phyloP scores from a whole-genome alignment of 2,329 filamentous ascomycete species.

The Sclerotiophoma versabilis region DNA sequence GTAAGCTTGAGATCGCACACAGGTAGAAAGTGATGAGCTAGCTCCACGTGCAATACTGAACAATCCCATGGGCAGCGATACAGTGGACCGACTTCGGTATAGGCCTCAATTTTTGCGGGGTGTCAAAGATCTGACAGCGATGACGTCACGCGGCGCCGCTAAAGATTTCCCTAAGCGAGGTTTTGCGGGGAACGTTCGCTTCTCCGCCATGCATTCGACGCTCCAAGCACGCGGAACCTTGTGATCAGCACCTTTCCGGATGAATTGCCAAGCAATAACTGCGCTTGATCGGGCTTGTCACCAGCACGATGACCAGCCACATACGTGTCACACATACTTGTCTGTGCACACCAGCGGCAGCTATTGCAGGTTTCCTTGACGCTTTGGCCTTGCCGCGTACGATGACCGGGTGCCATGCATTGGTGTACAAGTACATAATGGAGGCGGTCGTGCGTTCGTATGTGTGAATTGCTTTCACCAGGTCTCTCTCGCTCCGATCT shows the following conservation, averaged over 20 bases:
- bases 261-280: slow-evolving; percentile 15
- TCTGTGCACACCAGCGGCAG: slow-evolving; percentile 17
- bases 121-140: neutral
- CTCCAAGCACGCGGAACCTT: slow-evolving; percentile 6
- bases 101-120: neutral
- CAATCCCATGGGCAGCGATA: no score
- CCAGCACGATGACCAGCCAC: slow-evolving; percentile 26
- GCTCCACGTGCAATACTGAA: no score
- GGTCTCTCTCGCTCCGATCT: slow-evolving; percentile 5
- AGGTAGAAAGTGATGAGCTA: no score
- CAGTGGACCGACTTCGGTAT: no score
- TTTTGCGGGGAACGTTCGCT: slow-evolving; percentile 15
- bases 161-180: slow-evolving; percentile 1
- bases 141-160: slow-evolving; percentile 29
- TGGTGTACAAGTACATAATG: slow-evolving; percentile 10
- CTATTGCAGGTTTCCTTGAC: slow-evolving; percentile 27
- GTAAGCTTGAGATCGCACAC: no score
- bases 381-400: slow-evolving; percentile 4
- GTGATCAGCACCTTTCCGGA: slow-evolving; percentile 9
- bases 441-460: neutral
- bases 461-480: neutral
- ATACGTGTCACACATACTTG: slow-evolving; percentile 25
- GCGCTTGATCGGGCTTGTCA: slow-evolving; percentile 2
- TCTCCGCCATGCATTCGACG: slow-evolving; percentile 8
- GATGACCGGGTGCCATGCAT: slow-evolving; percentile 11